Conservation (phyloP, 2,329 filamentous ascomycete species). For the Aspergillus sp. region DNA sequence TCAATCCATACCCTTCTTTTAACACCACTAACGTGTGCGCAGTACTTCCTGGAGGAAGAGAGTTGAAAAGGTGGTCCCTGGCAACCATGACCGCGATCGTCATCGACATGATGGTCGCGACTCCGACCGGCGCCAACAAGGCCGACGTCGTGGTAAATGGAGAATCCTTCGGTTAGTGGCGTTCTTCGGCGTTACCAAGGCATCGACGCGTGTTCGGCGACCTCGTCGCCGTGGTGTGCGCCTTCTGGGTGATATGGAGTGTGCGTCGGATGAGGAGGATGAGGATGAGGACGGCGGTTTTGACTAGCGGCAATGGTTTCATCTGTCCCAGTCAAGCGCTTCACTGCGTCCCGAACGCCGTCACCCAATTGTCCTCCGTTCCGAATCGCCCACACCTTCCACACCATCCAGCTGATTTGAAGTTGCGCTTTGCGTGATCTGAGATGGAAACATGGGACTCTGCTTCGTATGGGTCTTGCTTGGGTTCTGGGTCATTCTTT, state of each 20-base stretch:
- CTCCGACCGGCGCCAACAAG: conserved; percentile 31
- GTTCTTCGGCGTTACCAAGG: conserved; percentile 45
- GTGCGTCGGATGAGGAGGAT: conserved; percentile 57
- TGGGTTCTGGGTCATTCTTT: conserved; percentile 11
- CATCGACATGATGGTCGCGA: conserved; percentile 36
- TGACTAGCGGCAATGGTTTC: conserved; percentile 13
- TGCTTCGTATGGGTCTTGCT: conserved; percentile 6
- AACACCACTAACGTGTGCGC: conserved; percentile 10
- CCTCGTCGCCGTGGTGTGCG: conserved; percentile 25
- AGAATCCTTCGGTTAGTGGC: conserved; percentile 35
- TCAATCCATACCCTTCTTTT: background rate
- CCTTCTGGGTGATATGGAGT: conserved; percentile 55
- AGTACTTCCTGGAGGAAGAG: conserved; percentile 96
- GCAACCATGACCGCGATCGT: conserved; percentile 38
- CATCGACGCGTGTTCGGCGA: conserved; percentile 32
- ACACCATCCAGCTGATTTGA: background rate
- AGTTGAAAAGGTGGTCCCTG: conserved; percentile 64
- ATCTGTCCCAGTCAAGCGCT: conserved; percentile 9
- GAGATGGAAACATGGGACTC: conserved; percentile 8
- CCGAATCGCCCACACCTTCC: conserved; percentile 5
- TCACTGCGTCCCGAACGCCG: conserved; percentile 12
- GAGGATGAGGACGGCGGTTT: conserved; percentile 53
- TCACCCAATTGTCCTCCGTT: conserved; percentile 15
- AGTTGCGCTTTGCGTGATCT: conserved; percentile 7
- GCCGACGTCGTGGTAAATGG: conserved; percentile 29